These are phyloP conservation scores for Vitrella brassicaformis DNA, from an alignment of 73 alveolate genomes.

Conservation along the genomic window DNA sequence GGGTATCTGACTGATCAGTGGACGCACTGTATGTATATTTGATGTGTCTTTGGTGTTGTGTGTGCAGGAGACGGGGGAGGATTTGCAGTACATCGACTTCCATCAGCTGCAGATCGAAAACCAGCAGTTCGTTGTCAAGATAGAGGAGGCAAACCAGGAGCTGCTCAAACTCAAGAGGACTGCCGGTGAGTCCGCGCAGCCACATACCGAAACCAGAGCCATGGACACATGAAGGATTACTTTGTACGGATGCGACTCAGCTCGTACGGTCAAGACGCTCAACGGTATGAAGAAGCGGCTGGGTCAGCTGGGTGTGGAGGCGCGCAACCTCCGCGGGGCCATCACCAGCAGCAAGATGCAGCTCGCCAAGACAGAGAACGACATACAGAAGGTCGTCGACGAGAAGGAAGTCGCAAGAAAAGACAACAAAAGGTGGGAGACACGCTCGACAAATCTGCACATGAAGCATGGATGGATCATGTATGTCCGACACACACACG, in stretches of 20 bases:
- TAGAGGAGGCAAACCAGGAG: conserved; percentile 76
- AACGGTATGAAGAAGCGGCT: conserved; percentile 34
- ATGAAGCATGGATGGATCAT: too few species aligned
- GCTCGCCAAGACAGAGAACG: conserved; percentile 28
- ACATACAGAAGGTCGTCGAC: conserved; percentile 14
- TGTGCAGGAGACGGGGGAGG: conserved; percentile 80
- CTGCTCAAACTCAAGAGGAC: conserved; percentile 64
- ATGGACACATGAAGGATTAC: background rate
- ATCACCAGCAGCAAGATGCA: conserved; percentile 19
- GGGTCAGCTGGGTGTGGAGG: conserved; percentile 19
- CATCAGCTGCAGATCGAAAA: conserved; percentile 81
- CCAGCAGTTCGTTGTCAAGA: conserved; percentile 71
- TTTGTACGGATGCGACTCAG: background rate
- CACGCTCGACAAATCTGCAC: background rate
- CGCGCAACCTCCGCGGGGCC: background rate
- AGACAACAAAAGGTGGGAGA: conserved; percentile 6
- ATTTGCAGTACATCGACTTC: conserved; percentile 77
- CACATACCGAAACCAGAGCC: conserved; percentile 43
- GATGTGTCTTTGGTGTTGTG: too few species aligned
- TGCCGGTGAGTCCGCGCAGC: conserved; percentile 64
- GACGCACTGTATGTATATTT: too few species aligned
- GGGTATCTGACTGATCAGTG: too few species aligned
- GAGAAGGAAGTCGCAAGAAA: conserved; percentile 12
- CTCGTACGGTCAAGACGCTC: conserved; percentile 7
- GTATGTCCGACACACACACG: too few species aligned